Base-by-base conservation (phyloP, 805 yeast species). In the Spathaspora arborariae region DNA sequence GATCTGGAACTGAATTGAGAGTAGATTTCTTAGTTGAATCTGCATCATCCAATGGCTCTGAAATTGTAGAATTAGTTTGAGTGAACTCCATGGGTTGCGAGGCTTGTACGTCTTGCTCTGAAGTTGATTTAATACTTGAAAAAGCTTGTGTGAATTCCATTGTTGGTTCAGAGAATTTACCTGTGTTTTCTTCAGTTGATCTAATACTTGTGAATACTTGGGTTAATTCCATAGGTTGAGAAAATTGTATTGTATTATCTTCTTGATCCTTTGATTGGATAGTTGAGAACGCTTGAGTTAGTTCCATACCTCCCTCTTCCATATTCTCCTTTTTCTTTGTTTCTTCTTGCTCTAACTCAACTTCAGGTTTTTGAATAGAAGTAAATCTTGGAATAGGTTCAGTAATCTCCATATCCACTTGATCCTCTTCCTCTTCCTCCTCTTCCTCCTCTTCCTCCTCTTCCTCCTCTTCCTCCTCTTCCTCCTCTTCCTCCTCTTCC, bases 331-430 rank as follows among this genome's bases (percentile, higher is more conserved):
- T 19, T n/a, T 7, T 9, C n/a, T n/a, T n/a, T n/a, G 60, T 63
- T 4, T 56, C 49, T 20, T 48, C 44, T 16, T 56, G 58, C 4
- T 48, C 54, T 16, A 7, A 24, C 16, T 15, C 16, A 16, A 7
- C 21, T 19, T 40, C 13, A 4, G 20, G 11, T 3, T 19, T 15
- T 16, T n/a, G 36, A 6, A 15, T 9, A 21, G 9, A 8, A 9
- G 11, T 20, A 19, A 19, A 9, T 4, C 13, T 19, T 3, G 21
- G 3, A 9, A 48, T 44, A 16, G 50, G 48, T 35, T 49, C 48
- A 11, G 65, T 58, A 16, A 59, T 38, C n/a, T 61, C 64, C 64
- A 61, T 61, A 6, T 50, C 45, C 16, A 16, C 5, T 27, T 27
- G n/a, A 10, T 7, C 33, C 11, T 27, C 33, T 13, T 27, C 33